Conservation (phyloP, 2,329 filamentous ascomycete species). For the Neurospora crassa region DNA sequence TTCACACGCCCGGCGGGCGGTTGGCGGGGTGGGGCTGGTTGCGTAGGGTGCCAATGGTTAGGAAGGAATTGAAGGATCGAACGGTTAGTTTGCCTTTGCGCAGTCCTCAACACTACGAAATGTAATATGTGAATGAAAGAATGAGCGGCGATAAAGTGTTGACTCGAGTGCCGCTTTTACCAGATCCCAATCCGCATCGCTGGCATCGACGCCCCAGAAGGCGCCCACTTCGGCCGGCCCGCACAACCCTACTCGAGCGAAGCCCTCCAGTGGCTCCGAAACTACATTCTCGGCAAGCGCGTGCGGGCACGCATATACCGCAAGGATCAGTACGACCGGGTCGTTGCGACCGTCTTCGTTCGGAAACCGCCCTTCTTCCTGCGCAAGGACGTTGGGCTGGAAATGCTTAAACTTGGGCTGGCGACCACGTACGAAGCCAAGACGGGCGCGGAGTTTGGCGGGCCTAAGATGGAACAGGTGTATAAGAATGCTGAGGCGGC, state of each 20-base stretch:
- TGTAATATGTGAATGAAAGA: background rate
- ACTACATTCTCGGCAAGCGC: constrained; percentile 59
- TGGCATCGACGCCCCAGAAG: constrained; percentile 86
- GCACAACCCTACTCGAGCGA: constrained; percentile 78
- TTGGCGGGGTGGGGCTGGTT: constrained; percentile 89
- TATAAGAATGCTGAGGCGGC: constrained; percentile 58
- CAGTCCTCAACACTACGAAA: background rate
- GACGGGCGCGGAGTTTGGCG: constrained; percentile 78
- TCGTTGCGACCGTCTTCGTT: constrained; percentile 78
- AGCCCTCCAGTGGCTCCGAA: constrained; percentile 70
- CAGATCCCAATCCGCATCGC: constrained; percentile 84
- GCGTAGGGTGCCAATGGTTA: constrained; percentile 60
- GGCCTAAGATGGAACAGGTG: constrained; percentile 43
- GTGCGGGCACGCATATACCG: constrained; percentile 78
- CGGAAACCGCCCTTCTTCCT: constrained; percentile 45
- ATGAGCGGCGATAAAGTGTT: background rate
- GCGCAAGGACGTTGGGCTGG: constrained; percentile 71
- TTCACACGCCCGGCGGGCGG: constrained; percentile 86
- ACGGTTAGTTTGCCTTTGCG: constrained; percentile 41
- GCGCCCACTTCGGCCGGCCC: constrained; percentile 82
- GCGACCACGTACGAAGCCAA: constrained; percentile 95
- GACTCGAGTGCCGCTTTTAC: background rate
- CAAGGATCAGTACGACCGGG: constrained; percentile 83
- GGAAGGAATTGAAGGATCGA: constrained; percentile 60
- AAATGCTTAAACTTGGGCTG: constrained; percentile 78